Percentiles rank a stretch among this genome's conserved stretches.
Evolutionary conservation across 2,329 filamentous ascomycete genomes (phyloP).

Genomic region (Microsporum audouinii): DNA sequence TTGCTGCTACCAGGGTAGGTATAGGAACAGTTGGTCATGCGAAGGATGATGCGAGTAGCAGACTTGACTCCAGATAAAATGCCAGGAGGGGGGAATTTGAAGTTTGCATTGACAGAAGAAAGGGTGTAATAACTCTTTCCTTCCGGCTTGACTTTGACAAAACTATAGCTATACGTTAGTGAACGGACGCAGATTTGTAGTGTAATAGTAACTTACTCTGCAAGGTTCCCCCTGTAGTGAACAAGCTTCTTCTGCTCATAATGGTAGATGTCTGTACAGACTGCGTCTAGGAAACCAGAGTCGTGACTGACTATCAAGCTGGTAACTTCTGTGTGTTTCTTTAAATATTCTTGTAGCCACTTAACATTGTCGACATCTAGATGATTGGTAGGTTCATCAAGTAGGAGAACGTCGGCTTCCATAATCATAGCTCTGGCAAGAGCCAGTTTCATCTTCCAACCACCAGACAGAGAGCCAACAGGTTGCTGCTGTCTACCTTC

Average conservation of each 20-base stretch:
- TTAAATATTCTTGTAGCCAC: slow-evolving; percentile 92
- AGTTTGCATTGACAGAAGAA: slow-evolving; percentile 75
- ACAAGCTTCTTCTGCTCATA: slow-evolving; percentile 94
- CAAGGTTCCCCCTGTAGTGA: slow-evolving; percentile 41
- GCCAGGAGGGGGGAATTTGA: slow-evolving; percentile 95
- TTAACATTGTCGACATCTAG: slow-evolving; percentile 91
- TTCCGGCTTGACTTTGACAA: slow-evolving; percentile 83
- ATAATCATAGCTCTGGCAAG: slow-evolving; percentile 93
- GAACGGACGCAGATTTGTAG: background rate
- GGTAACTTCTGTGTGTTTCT: slow-evolving; percentile 90
- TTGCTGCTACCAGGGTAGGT: slow-evolving; percentile 85
- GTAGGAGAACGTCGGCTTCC: slow-evolving; percentile 86
- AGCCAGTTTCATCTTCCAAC: slow-evolving; percentile 99
- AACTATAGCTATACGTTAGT: slow-evolving; percentile 30
- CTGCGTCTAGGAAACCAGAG: slow-evolving; percentile 90
- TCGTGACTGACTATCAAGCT: slow-evolving; percentile 98
- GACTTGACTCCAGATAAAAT: slow-evolving; percentile 94
- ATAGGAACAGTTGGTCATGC: slow-evolving; percentile 84
- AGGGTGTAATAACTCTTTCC: slow-evolving; percentile 98
- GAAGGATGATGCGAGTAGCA: slow-evolving; percentile 81
- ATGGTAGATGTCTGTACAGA: slow-evolving; percentile 98
- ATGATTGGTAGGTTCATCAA: slow-evolving; percentile 99
- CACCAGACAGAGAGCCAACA: slow-evolving; percentile 89
- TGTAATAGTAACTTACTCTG: slow-evolving; percentile 23
- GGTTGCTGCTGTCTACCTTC: slow-evolving; percentile 79